Evolutionary conservation across 805 yeast species (phyloP), one percentile per base, ranked within the genome.

Genomic region (Millerago galiae): DNA sequence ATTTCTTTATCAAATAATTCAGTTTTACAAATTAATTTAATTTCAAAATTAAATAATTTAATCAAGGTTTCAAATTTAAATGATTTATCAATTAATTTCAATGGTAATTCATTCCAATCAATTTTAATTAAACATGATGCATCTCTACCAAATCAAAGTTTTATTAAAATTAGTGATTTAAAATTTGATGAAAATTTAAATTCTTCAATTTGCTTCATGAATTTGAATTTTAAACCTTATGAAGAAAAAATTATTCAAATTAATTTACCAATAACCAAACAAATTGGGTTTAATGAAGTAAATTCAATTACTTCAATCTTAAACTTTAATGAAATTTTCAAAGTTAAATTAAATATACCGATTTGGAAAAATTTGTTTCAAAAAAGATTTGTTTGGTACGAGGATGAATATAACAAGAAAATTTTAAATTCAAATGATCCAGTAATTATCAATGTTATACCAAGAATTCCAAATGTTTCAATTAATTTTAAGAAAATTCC

Each of bases 391-490:
- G 12, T 34, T 7, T 56, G 58, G 59, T 8, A 35, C 11, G 8
- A 28, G 12, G 38, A 45, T 27, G 38, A 31, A 13, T 33, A 38
- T 13, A 44, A 39, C 2, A 29, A 16, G 6, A 31, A 48, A 33
- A 37, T 52, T 25, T 32, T 60, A 10, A 45, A 46, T 10, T 41
- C 51, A 3, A 16, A 15, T 2, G 44, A 47, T n/a, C 62, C 64
- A 5, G 37, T 37, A 8, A 30, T 41, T 6, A 44, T 47, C 25
- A 62, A 62, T 30, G 57, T 68, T 3, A 50, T 67, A 8, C 74
- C 76, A 13, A 61, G 68, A 38, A 51, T 61, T 3, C 76, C 76
- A 6, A 52, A 61, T 3, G 55, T 65, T 0, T 55, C 49, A 15
- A 52, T 65, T 5, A 35, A 36, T 0, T 40, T 67, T 7, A 49